Conservation (phyloP, 1,284 basidiomycete genomes). For the Papiliotrema nemorosa region DNA sequence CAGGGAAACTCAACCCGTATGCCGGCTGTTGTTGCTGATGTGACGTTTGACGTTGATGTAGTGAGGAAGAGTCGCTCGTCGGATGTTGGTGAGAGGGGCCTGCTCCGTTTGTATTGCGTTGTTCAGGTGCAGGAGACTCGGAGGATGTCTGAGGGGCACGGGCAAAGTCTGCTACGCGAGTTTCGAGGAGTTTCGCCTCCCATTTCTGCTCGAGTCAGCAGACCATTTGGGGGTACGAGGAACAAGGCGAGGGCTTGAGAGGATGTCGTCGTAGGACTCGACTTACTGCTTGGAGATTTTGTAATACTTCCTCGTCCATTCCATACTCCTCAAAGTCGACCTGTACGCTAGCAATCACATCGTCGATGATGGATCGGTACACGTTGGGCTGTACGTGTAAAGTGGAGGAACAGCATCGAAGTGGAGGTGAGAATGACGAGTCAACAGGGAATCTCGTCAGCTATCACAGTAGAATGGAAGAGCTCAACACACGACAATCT, state of each 20-base stretch:
- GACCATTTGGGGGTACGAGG: background rate
- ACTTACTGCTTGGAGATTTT: slow-evolving; percentile 81
- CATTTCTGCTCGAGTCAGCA: slow-evolving; percentile 66
- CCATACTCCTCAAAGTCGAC: slow-evolving; percentile 97
- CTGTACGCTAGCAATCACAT: slow-evolving; percentile 83
- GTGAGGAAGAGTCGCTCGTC: no score
- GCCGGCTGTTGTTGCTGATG: background rate
- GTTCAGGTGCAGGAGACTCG: background rate
- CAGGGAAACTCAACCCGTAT: slow-evolving; percentile 2
- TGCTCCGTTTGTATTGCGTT: background rate
- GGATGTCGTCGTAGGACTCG: no score
- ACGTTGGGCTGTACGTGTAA: slow-evolving; percentile 64
- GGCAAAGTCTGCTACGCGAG: slow-evolving; percentile 84
- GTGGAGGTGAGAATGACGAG: background rate
- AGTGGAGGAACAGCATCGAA: background rate
- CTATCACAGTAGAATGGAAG: background rate
- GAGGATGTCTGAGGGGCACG: slow-evolving; percentile 21
- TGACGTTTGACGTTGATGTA: no score
- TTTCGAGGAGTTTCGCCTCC: slow-evolving; percentile 87
- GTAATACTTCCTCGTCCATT: slow-evolving; percentile 84
- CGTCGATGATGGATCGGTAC: slow-evolving; percentile 94
- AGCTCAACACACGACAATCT: slow-evolving; percentile 45
- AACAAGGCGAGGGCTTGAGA: background rate
- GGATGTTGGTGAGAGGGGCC: background rate
- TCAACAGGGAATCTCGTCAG: slow-evolving; percentile 56